A percentile compares a stretch with the other conserved stretches of the same genome.
phyloP scores from a whole-genome alignment of 192 early-diverging fungal species.

The Allomyces arbusculus region DNA sequence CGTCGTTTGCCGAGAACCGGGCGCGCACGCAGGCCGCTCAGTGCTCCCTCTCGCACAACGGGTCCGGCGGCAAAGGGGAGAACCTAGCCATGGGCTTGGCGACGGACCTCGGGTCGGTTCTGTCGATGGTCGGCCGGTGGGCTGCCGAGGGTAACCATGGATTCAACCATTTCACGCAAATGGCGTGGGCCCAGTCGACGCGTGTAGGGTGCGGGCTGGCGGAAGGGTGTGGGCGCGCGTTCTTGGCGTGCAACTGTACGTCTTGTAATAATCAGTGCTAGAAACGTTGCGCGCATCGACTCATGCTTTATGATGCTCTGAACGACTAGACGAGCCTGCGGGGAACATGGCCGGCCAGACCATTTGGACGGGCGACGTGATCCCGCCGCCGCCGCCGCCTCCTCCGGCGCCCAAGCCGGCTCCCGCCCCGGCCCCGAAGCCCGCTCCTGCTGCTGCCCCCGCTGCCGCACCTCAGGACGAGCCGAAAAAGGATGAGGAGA shows the following conservation, averaged over 20 bases:
- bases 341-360: background rate
- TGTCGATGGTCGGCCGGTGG: background rate
- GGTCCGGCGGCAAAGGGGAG: background rate
- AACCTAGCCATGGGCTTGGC: background rate
- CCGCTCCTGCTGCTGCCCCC: background rate
- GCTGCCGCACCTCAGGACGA: background rate
- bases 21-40: background rate
- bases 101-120: background rate
- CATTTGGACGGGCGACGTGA: background rate
- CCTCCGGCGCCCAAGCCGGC: background rate
- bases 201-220: background rate
- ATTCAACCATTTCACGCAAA: background rate
- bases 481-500: too few relatives aligned
- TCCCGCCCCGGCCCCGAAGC: background rate
- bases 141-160: background rate
- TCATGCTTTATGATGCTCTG: background rate
- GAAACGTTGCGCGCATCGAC: background rate
- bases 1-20: background rate
- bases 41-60: background rate
- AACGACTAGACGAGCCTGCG: background rate
- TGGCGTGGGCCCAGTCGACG: background rate
- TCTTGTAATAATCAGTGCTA: background rate
- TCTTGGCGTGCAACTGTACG: background rate
- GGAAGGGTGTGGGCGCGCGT: background rate
- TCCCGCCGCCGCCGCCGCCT: background rate